Evolutionary conservation across 169 alveolate species (phyloP).

Genomic region (Babesia ovis): DNA sequence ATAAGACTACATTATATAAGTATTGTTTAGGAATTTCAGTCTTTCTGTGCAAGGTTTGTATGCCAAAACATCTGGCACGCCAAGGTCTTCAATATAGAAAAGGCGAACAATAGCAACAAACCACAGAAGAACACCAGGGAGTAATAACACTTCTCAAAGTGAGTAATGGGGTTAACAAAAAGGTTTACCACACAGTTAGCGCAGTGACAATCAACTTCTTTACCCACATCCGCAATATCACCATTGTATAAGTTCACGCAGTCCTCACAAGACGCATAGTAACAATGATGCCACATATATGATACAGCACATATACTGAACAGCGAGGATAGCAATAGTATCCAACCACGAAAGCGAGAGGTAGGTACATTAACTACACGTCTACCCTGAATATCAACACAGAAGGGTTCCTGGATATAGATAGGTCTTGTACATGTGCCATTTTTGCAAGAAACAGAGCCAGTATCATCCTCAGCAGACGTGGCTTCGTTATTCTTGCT

Average conservation of each 20-base stretch:
- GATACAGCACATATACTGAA: conserved; percentile 2
- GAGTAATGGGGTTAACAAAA: conserved; percentile 46
- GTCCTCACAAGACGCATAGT: conserved; percentile 59
- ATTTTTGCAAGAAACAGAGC: no score
- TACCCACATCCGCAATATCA: background rate
- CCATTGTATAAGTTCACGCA: conserved; percentile 11
- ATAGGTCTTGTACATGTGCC: no score
- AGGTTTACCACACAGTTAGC: conserved; percentile 36
- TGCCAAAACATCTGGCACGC: conserved; percentile 46
- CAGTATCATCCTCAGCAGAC: conserved; percentile 13
- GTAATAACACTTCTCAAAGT: conserved; percentile 68
- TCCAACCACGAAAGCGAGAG: conserved; percentile 12
- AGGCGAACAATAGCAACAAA: conserved; percentile 6
- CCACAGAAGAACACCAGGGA: conserved; percentile 44
- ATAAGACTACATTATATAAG: background rate
- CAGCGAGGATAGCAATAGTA: conserved; percentile 6
- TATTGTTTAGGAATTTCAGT: conserved; percentile 6
- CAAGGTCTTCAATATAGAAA: conserved; percentile 12
- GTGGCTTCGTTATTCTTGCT: conserved; percentile 17
- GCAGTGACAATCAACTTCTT: conserved; percentile 44
- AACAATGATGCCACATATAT: conserved; percentile 64
- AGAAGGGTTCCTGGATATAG: no score
- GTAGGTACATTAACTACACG: background rate
- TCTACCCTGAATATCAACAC: conserved; percentile 15
- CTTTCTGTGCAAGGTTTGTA: conserved; percentile 24